These are phyloP conservation scores for Ascochyta pisi DNA, from an alignment of 2,329 filamentous ascomycete genomes.

Conservation along the genomic window DNA sequence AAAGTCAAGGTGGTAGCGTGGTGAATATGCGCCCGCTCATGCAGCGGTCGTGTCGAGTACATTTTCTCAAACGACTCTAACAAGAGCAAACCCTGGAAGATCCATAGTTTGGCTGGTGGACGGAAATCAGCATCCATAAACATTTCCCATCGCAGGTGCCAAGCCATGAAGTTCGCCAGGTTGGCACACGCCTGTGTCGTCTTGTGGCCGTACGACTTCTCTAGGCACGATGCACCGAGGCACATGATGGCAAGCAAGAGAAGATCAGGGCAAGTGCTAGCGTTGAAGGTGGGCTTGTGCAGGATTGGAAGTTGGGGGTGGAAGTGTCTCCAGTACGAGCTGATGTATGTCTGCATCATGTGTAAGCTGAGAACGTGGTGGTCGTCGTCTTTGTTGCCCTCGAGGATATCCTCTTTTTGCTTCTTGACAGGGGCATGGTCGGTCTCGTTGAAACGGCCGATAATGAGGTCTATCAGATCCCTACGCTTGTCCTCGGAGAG, in stretches of 20 bases:
- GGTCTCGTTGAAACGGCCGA: constrained; percentile 79
- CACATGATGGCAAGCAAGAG: constrained; percentile 89
- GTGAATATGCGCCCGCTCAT: constrained; percentile 95
- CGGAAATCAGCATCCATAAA: constrained; percentile 91
- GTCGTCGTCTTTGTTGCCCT: constrained; percentile 73
- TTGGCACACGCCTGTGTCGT: constrained; percentile 79
- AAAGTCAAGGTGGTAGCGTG: constrained; percentile 94
- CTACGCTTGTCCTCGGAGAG: constrained; percentile 88
- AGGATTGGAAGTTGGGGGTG: constrained; percentile 93
- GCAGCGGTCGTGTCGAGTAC: constrained; percentile 89
- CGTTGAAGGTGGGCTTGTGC: constrained; percentile 91
- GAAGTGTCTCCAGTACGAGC: constrained; percentile 94
- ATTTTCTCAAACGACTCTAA: constrained; percentile 97
- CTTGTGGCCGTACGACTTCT: constrained; percentile 78
- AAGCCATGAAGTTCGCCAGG: constrained; percentile 87
- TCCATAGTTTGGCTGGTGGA: constrained; percentile 92
- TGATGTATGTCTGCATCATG: constrained; percentile 92
- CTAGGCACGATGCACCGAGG: constrained; percentile 87
- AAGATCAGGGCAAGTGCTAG: constrained; percentile 84
- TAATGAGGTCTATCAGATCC: constrained; percentile 82
- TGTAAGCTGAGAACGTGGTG: constrained; percentile 75
- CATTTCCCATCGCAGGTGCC: constrained; percentile 94
- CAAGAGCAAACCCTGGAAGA: constrained; percentile 88
- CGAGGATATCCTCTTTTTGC: constrained; percentile 77
- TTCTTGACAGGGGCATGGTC: constrained; percentile 76